These are phyloP conservation scores for Pisolithus sp. DNA, from an alignment of 768 basidiomycete species.

Conservation along the genomic window DNA sequence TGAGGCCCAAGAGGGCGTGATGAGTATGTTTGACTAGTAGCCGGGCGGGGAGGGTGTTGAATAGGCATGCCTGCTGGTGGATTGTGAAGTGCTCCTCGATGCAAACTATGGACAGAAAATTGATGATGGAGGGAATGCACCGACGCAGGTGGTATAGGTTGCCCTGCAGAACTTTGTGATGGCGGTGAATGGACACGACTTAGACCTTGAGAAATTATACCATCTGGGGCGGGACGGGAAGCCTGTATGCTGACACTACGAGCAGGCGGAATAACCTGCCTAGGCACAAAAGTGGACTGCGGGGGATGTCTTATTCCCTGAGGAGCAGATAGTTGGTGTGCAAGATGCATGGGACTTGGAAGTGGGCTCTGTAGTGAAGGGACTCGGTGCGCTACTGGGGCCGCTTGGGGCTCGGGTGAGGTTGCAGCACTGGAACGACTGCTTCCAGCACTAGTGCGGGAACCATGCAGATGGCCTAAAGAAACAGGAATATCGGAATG, in stretches of 20 bases:
- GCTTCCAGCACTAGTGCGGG: constrained; percentile 1
- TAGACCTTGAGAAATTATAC: constrained; percentile 14
- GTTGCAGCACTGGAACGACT: constrained; percentile 2
- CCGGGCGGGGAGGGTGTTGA: constrained; percentile 9
- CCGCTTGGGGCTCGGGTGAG: constrained; percentile 2
- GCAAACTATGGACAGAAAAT: constrained; percentile 9
- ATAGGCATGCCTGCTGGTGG: constrained; percentile 13
- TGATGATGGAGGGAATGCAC: constrained; percentile 25
- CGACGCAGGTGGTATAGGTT: constrained; percentile 12
- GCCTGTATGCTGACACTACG: constrained; percentile 32
- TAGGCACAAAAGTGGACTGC: constrained; percentile 33
- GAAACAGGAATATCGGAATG: constrained; percentile 2
- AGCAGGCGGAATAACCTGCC: constrained; percentile 31
- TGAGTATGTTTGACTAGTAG: constrained; percentile 7
- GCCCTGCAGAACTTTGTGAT: constrained; percentile 5
- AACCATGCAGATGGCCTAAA: constrained; percentile 3
- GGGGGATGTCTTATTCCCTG: constrained; percentile 8
- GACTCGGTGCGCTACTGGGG: constrained; percentile 9
- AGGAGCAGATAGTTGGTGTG: constrained; percentile 20
- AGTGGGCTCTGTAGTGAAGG: constrained; percentile 16
- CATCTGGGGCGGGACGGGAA: constrained; percentile 19
- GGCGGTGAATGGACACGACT: constrained; percentile 13
- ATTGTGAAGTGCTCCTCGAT: constrained; percentile 11
- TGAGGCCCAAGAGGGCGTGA: constrained; percentile 9
- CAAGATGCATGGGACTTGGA: constrained; percentile 11